Evolutionary conservation across 2,329 filamentous ascomycete species (phyloP).

Genomic region (Cladosporium colombiae): DNA sequence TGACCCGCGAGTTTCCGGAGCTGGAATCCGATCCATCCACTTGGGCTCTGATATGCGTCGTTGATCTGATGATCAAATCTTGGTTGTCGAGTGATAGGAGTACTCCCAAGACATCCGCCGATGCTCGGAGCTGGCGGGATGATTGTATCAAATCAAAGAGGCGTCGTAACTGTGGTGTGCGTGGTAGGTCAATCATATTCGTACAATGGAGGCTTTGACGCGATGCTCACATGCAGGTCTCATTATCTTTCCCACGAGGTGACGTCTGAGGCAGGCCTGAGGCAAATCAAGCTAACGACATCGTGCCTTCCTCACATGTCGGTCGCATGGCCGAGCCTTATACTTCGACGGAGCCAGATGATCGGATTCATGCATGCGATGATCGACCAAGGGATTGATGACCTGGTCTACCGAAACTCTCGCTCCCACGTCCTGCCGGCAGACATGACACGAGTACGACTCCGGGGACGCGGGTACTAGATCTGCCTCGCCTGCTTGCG

Average conservation of each 20-base stretch:
- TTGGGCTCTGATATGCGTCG: slow-evolving; percentile 5
- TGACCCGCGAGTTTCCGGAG: background rate
- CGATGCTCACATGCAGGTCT: background rate
- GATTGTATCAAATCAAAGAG: background rate
- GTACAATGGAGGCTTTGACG: background rate
- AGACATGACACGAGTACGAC: slow-evolving; percentile 1
- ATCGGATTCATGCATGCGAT: slow-evolving; percentile 1
- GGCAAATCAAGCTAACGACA: background rate
- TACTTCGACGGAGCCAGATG: background rate
- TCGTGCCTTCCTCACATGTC: background rate
- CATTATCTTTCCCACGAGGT: background rate
- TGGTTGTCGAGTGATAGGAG: background rate
- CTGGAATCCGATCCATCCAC: background rate
- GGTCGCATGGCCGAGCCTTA: background rate
- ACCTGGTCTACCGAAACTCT: background rate
- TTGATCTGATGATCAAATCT: slow-evolving; percentile 7
- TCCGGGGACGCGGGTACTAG: background rate
- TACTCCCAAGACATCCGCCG: background rate
- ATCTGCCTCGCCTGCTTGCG: background rate
- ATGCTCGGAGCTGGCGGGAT: background rate
- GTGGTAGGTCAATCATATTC: background rate
- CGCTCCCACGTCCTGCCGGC: background rate
- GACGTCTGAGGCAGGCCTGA: background rate
- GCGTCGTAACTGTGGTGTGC: background rate
- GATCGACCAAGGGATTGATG: slow-evolving; percentile 8